phyloP scores from a whole-genome alignment of 139 green algal genomes.

The Pedinophyceae sp. region DNA sequence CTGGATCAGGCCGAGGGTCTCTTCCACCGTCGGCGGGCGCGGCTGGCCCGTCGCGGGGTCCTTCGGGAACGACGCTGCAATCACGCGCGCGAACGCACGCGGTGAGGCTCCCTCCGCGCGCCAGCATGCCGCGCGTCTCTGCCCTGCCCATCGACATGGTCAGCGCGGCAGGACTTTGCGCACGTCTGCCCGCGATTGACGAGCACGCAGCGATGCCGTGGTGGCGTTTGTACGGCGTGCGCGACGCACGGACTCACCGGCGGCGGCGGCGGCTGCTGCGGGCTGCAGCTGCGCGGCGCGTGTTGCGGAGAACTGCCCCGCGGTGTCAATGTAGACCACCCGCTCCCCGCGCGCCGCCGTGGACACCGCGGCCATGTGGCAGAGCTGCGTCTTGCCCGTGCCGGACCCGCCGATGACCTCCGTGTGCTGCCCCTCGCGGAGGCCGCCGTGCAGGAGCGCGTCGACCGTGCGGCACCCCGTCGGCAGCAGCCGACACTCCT shows the following conservation, averaged over 20 bases:
- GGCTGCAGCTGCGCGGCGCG: not conserved
- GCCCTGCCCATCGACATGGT: not conserved
- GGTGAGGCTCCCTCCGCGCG: no score
- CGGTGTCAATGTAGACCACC: constrained; percentile 33
- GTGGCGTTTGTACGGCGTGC: not conserved
- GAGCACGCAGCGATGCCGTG: not conserved
- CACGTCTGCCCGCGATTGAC: not conserved
- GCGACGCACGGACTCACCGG: not conserved
- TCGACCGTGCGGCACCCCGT: constrained; percentile 25
- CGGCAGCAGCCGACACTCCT: constrained; percentile 9
- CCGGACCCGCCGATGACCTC: constrained; percentile 29
- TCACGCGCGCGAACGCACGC: no score
- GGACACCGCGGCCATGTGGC: constrained; percentile 15
- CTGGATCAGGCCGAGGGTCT: not conserved
- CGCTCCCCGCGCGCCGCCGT: constrained; percentile 15
- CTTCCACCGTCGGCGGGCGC: no score
- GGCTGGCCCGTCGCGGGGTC: not conserved
- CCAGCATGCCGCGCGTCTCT: constrained; percentile 18
- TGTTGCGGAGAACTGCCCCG: constrained; percentile 16
- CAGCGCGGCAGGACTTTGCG: not conserved
- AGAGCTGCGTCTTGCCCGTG: constrained; percentile 43
- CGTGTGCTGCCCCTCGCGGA: constrained; percentile 22
- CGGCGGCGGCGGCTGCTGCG: not conserved
- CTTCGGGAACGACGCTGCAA: no score
- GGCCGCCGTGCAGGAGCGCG: constrained; percentile 22